These are phyloP conservation scores for Colletotrichum lindemuthianum DNA, from an alignment of 2,329 filamentous ascomycete species.

Conservation along the genomic window DNA sequence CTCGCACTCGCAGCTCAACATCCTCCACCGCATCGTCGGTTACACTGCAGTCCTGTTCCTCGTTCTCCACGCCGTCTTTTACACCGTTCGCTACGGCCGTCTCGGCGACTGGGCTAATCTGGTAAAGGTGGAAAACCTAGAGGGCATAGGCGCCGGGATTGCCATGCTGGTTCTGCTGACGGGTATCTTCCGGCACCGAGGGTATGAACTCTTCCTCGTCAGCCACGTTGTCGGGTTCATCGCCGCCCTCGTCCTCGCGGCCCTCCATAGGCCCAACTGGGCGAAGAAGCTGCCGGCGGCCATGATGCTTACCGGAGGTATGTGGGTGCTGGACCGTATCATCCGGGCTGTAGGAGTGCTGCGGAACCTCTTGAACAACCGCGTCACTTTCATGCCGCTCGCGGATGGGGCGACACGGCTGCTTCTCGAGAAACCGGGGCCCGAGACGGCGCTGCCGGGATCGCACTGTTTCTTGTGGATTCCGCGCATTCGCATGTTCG, in stretches of 20 bases:
- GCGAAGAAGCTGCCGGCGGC: slow-evolving; percentile 48
- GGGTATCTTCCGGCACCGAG: slow-evolving; percentile 46
- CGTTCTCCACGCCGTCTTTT: slow-evolving; percentile 49
- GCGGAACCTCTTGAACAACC: slow-evolving; percentile 51
- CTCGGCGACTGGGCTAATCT: slow-evolving; percentile 39
- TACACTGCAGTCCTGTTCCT: slow-evolving; percentile 51
- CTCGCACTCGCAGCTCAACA: slow-evolving; percentile 58
- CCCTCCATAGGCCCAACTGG: slow-evolving; percentile 55
- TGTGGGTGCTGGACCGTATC: slow-evolving; percentile 58
- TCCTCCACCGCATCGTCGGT: slow-evolving; percentile 57
- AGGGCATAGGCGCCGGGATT: slow-evolving; percentile 49
- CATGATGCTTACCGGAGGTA: slow-evolving; percentile 47
- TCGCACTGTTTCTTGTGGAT: slow-evolving; percentile 66
- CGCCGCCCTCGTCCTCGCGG: slow-evolving; percentile 51
- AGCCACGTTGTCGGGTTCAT: slow-evolving; percentile 55
- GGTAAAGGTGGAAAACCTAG: slow-evolving; percentile 42
- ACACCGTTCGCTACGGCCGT: slow-evolving; percentile 44
- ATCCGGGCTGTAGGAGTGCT: slow-evolving; percentile 44
- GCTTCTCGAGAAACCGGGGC: slow-evolving; percentile 54
- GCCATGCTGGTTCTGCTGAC: slow-evolving; percentile 50
- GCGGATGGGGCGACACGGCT: slow-evolving; percentile 56
- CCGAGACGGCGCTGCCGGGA: slow-evolving; percentile 40
- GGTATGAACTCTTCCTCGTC: slow-evolving; percentile 60
- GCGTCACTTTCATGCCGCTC: slow-evolving; percentile 54
- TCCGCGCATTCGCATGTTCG: slow-evolving; percentile 58